Evolutionary conservation across 768 basidiomycete genomes (phyloP).

Genomic region (Suillus variegatus): DNA sequence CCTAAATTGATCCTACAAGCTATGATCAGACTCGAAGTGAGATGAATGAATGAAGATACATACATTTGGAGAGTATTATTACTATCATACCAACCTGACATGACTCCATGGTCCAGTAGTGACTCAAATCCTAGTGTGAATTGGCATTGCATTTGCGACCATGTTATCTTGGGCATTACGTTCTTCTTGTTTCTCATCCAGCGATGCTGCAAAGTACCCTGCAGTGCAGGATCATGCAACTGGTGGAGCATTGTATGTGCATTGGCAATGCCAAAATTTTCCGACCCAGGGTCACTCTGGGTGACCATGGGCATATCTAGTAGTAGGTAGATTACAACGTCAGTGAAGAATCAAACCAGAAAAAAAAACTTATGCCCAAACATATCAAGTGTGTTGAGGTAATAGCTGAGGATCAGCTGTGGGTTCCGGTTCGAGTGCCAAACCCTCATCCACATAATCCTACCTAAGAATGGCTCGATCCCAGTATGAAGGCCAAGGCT

Average conservation of each 20-base stretch:
- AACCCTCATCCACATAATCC: conserved; percentile 37
- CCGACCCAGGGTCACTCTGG: conserved; percentile 44
- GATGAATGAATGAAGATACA: conserved; percentile 10
- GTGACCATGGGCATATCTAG: conserved; percentile 37
- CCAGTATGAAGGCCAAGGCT: conserved; percentile 9
- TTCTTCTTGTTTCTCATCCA: conserved; percentile 41
- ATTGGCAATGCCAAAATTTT: conserved; percentile 50
- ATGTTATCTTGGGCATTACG: conserved; percentile 43
- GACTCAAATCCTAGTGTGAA: conserved; percentile 40
- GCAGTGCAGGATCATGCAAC: conserved; percentile 38
- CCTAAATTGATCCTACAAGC: too few relatives aligned
- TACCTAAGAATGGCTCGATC: conserved; percentile 38
- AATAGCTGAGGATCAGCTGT: conserved; percentile 36
- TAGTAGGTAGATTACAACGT: neutral
- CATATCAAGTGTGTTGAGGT: conserved; percentile 28
- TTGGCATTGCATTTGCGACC: conserved; percentile 34
- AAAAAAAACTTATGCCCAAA: conserved; percentile 19
- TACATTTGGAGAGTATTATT: neutral
- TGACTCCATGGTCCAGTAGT: conserved; percentile 32
- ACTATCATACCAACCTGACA: neutral
- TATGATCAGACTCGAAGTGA: neutral
- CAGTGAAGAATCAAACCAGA: conserved; percentile 10
- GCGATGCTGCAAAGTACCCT: conserved; percentile 40
- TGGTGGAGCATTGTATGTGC: conserved; percentile 42
- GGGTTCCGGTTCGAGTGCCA: conserved; percentile 47